Evolutionary conservation across 2,329 filamentous ascomycete genomes (phyloP).

Genomic region (Coleophoma cylindrospora): DNA sequence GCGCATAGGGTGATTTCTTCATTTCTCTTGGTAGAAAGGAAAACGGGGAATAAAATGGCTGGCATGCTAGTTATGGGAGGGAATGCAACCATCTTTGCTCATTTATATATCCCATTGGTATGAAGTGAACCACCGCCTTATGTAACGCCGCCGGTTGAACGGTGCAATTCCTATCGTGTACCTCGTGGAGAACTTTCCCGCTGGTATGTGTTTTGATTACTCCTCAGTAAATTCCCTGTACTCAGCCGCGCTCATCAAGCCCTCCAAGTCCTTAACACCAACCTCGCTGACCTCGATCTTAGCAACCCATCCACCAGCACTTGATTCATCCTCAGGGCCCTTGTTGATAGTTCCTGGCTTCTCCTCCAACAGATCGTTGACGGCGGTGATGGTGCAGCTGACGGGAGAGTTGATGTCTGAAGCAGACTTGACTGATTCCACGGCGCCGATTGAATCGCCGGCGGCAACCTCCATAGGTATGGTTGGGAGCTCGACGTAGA

Average conservation of each 20-base stretch:
- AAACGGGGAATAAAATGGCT: slow-evolving; percentile 9
- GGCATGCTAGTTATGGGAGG: slow-evolving; percentile 8
- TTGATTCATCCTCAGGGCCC: slow-evolving; percentile 71
- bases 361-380: slow-evolving; percentile 74
- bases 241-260: slow-evolving; percentile 69
- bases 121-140: slow-evolving; percentile 2
- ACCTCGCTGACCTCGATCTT: slow-evolving; percentile 73
- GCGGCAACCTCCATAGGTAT: slow-evolving; percentile 61
- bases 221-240: slow-evolving; percentile 68
- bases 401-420: slow-evolving; percentile 93
- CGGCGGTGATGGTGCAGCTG: slow-evolving; percentile 66
- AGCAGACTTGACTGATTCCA: slow-evolving; percentile 98
- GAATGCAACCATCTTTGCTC: slow-evolving; percentile 12
- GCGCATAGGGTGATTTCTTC: slow-evolving; percentile 13
- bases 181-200: neutral
- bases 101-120: slow-evolving; percentile 5
- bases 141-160: slow-evolving; percentile 7
- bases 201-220: slow-evolving; percentile 5
- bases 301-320: slow-evolving; percentile 84
- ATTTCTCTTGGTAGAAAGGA: neutral
- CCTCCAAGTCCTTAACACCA: slow-evolving; percentile 63
- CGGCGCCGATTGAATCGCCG: slow-evolving; percentile 85
- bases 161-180: neutral
- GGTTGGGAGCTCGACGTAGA: slow-evolving; percentile 91
- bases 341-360: slow-evolving; percentile 86